These are phyloP conservation scores for Phaeosphaeria sp. DNA, from an alignment of 2,329 filamentous ascomycete species.

Conservation along the genomic window DNA sequence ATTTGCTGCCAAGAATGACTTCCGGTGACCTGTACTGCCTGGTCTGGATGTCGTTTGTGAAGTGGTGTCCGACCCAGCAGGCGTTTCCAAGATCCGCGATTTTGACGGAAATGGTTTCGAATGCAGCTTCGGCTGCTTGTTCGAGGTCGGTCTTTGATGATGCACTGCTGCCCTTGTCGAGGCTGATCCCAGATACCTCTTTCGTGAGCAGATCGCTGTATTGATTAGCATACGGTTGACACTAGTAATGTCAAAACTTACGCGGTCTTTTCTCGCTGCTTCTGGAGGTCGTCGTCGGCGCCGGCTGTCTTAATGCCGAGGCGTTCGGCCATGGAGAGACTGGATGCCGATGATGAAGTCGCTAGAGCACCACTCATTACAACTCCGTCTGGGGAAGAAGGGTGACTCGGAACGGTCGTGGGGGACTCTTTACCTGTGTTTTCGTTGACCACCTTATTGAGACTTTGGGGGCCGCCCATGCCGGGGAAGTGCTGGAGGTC, in stretches of 20 bases:
- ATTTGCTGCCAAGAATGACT: constrained; percentile 95
- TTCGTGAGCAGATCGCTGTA: constrained; percentile 83
- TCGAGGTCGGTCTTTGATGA: constrained; percentile 55
- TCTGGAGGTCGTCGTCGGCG: constrained; percentile 67
- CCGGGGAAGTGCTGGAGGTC: constrained; percentile 69
- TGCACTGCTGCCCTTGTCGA: constrained; percentile 70
- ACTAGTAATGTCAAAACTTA: constrained; percentile 57
- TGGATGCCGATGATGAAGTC: constrained; percentile 50
- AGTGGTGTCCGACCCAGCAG: constrained; percentile 98
- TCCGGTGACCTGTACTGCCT: constrained; percentile 96
- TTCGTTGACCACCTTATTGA: constrained; percentile 85
- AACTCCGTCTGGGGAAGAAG: constrained; percentile 51
- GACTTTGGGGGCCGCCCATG: constrained; percentile 67
- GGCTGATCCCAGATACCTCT: constrained; percentile 92
- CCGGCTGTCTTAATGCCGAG: constrained; percentile 61
- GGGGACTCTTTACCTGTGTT: constrained; percentile 63
- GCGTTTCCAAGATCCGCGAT: constrained; percentile 98
- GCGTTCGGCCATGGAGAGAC: constrained; percentile 66
- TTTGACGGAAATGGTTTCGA: constrained; percentile 94
- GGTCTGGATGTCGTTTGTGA: constrained; percentile 99
- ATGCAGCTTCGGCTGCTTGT: constrained; percentile 64
- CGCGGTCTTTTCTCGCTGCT: constrained; percentile 91
- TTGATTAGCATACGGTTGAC: constrained; percentile 3
- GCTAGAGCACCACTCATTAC: constrained; percentile 65
- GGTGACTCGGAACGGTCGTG: constrained; percentile 50